phyloP scores from a whole-genome alignment of 306 rosid species.

The Citrullus amarus region DNA sequence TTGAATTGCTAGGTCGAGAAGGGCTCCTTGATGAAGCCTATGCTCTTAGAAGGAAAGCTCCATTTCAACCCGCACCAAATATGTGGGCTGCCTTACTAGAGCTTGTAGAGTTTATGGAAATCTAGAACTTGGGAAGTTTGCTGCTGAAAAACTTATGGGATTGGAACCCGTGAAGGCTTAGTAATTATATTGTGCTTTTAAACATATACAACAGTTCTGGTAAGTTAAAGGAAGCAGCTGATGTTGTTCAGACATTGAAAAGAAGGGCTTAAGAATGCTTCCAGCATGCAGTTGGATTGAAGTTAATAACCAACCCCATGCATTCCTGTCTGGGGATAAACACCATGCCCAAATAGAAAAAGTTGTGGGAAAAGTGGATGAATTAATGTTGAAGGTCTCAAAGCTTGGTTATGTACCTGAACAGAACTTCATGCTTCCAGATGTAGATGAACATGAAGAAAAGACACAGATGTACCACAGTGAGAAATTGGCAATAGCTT shows the following conservation, averaged over 20 bases:
- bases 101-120: slow-evolving; percentile 67
- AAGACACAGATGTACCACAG: slow-evolving; percentile 42
- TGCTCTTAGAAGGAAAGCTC: slow-evolving; percentile 44
- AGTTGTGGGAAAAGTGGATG: slow-evolving; percentile 45
- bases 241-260: slow-evolving; percentile 56
- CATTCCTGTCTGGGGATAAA: slow-evolving; percentile 54
- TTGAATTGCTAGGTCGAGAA: slow-evolving; percentile 74
- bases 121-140: slow-evolving; percentile 65
- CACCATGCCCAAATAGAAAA: slow-evolving; percentile 32
- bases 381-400: slow-evolving; percentile 50
- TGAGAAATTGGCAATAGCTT: slow-evolving; percentile 77
- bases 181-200: slow-evolving; percentile 59
- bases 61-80: slow-evolving; percentile 64
- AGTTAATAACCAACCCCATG: slow-evolving; percentile 38
- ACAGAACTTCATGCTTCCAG: slow-evolving; percentile 48
- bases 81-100: slow-evolving; percentile 85
- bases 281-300: slow-evolving; percentile 67
- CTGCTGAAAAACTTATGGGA: slow-evolving; percentile 69
- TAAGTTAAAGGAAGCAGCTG: slow-evolving; percentile 69
- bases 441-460: slow-evolving; percentile 64
- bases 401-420: slow-evolving; percentile 38
- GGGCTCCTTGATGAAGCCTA: slow-evolving; percentile 66
- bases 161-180: slow-evolving; percentile 68
- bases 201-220: slow-evolving; percentile 57
- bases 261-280: slow-evolving; percentile 67